phyloP scores from a whole-genome alignment of 2,329 filamentous ascomycete genomes.

The Phialophora verrucosa region DNA sequence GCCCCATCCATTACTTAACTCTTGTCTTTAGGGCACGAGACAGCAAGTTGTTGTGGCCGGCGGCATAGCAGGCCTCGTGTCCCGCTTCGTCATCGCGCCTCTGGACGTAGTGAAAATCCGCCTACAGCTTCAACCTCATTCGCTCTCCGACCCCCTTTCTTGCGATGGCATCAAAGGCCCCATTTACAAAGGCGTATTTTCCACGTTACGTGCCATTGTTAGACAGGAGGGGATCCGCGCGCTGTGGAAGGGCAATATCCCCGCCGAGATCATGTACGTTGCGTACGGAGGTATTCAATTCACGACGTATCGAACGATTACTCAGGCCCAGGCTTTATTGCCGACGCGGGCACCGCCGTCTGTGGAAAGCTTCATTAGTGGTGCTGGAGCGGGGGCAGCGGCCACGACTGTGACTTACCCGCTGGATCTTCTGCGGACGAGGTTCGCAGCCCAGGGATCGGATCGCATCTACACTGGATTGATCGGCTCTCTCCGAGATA shows the following conservation, averaged over 20 bases:
- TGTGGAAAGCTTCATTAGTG: constrained; percentile 81
- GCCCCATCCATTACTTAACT: background rate
- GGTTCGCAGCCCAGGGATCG: constrained; percentile 92
- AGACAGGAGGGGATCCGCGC: constrained; percentile 80
- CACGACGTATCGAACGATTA: constrained; percentile 78
- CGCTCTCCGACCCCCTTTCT: constrained; percentile 74
- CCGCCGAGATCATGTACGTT: constrained; percentile 92
- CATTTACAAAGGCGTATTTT: constrained; percentile 70
- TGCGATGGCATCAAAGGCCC: constrained; percentile 55
- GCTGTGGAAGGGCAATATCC: constrained; percentile 97
- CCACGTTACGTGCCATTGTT: constrained; percentile 77
- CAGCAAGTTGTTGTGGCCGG: constrained; percentile 70
- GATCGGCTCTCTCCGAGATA: constrained; percentile 70
- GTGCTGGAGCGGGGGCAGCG: constrained; percentile 78
- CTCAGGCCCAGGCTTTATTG: constrained; percentile 67
- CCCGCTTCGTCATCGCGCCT: constrained; percentile 91
- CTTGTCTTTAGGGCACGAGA: constrained; percentile 64
- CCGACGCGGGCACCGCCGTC: constrained; percentile 64
- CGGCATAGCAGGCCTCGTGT: constrained; percentile 80
- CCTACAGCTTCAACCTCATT: constrained; percentile 89
- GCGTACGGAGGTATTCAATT: constrained; percentile 91
- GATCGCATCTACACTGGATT: constrained; percentile 80
- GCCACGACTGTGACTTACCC: constrained; percentile 89
- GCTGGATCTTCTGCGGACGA: constrained; percentile 87
- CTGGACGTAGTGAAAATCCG: constrained; percentile 98